A percentile compares a stretch with the other conserved stretches of the same genome.
Conservation (phyloP, 345 rosid genomes). For the Draba incana region DNA sequence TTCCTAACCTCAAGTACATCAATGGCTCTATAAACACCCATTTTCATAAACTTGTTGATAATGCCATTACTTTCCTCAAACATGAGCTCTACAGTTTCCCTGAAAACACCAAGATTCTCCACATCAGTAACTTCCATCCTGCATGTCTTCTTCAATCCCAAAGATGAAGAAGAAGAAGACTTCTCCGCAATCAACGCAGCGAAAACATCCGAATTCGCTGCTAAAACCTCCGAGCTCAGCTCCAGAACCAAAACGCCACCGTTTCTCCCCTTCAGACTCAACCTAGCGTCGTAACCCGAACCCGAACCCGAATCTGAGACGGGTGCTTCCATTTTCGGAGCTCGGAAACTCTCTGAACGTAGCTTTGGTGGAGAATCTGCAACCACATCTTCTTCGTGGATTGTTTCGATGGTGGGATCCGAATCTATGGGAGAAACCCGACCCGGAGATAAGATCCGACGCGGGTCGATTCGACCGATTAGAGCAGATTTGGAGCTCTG, state of each 20-base stretch:
- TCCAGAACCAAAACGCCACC: slow-evolving; percentile 74
- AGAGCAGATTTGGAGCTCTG: slow-evolving; percentile 71
- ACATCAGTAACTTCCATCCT: slow-evolving; percentile 82
- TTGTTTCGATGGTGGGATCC: slow-evolving; percentile 43
- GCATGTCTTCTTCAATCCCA: slow-evolving; percentile 49
- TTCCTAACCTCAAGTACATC: slow-evolving; percentile 80
- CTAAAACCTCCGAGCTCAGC: slow-evolving; percentile 67
- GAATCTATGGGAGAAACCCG: slow-evolving; percentile 94
- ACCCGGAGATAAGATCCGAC: slow-evolving; percentile 92
- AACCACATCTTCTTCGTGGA: slow-evolving; percentile 34
- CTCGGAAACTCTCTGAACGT: slow-evolving; percentile 50
- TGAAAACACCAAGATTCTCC: slow-evolving; percentile 77
- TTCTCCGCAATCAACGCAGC: slow-evolving; percentile 54
- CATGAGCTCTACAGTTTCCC: slow-evolving; percentile 83
- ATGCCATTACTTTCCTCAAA: slow-evolving; percentile 64
- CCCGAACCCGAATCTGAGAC: slow-evolving; percentile 35
- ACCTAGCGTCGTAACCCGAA: slow-evolving; percentile 61
- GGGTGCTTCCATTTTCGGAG: slow-evolving; percentile 37
- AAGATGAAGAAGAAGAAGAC: neutral
- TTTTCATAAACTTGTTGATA: slow-evolving; percentile 54
- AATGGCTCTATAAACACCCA: slow-evolving; percentile 73
- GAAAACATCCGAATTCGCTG: slow-evolving; percentile 66
- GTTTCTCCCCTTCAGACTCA: slow-evolving; percentile 68
- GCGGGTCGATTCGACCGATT: slow-evolving; percentile 79
- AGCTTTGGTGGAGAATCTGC: slow-evolving; percentile 40